Evolutionary conservation across 2,329 filamentous ascomycete species (phyloP), one percentile per base, ranked within the genome.

Genomic region (Apiospora sp.): DNA sequence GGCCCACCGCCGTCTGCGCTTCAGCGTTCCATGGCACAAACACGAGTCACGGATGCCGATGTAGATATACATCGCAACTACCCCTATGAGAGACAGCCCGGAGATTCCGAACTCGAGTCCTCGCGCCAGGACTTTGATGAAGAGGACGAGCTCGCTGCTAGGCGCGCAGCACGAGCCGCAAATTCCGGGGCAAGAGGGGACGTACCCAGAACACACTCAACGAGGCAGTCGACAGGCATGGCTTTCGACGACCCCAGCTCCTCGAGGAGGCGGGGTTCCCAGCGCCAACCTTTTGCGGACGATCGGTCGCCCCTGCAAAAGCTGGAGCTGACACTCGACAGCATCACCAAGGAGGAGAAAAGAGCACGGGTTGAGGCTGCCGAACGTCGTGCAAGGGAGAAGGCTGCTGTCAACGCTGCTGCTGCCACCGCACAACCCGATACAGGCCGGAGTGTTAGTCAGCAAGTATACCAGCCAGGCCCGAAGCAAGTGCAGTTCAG

Each of bases 281-380:
- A 85, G 76, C 84, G 86, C 72, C 89, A 85, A 86, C 86, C 87
- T 84, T 91, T 93, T 83, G 93, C 96, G 79, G 88, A 92, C 72
- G 93, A 97, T 81, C 91, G 93, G 78, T 98, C 96, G 75, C 96
- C 97, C 70, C 88, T 99, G 70, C 96, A 99, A 83, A 96, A 92
- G 85, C 89, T 99, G 76, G 96, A 99, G 85, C 90, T 94, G 79
- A 96, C 94, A 78, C 88, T 98, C 79, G 93, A 93, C 82, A 95
- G 93, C 83, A 96, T 98, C 82, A 98, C 93, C 81, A 98, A 98
- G 82, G 95, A 98, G 83, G 95, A 98, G 83, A 97, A 97, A 82
- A 90, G 96, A 75, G 94, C 95, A 12, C 89, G 94, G 67, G 91
- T 96, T 5, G 90, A 95, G 80, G 93, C 96, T 78, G 94, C 94